Evolutionary conservation across 108 stramenopile genomes (phyloP), one percentile per base, ranked within the genome.

Genomic region (Fragilariopsis cylindrus): DNA sequence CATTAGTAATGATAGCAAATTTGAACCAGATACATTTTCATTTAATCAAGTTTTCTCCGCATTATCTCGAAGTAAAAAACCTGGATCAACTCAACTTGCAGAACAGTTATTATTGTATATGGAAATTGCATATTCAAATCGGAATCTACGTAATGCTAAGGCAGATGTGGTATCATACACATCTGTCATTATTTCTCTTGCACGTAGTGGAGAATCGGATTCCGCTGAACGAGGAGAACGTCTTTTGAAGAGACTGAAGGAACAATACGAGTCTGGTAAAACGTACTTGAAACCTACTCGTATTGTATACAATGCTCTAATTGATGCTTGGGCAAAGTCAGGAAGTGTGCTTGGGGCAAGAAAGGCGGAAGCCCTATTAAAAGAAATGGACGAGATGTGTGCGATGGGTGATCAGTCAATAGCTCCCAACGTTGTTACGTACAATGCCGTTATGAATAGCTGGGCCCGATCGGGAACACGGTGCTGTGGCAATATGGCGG

Each of bases 41-140:
- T 92, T 89, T 73, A 92, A 88, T 57, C 72, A 88, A 44, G 86
- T 86, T 2, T 76, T 89, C 48, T 52, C 69, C 48, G 88, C 88
- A 2, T 74, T 86, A 48, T 83, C 90, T 60, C 84, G 76, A 63
- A 78, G 73, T 45, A 48, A 47, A 48, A 53, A 60, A 53, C 55
- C 64, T 69, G 77, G 74, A n/a, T 49, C 70, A 44, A 82, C 88
- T n/a, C 44, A 72, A 67, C 52, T 76, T 46, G 83, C 87, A n/a
- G 88, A 89, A 69, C 54, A 81, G 58, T 49, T 91, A 5, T 50
- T 91, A 40, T 45, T 67, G 3, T 84, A 86, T 60, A 87, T 87
- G 88, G 78, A 82, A 60, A 71, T 76, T 45, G 70, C 77, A 43
- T 79, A 86, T 60, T 57, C 73, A n/a, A 72, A 68, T 5, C 73